These are phyloP conservation scores for Lathyrus oleraceus DNA, from an alignment of 306 rosid genomes.

Conservation along the genomic window DNA sequence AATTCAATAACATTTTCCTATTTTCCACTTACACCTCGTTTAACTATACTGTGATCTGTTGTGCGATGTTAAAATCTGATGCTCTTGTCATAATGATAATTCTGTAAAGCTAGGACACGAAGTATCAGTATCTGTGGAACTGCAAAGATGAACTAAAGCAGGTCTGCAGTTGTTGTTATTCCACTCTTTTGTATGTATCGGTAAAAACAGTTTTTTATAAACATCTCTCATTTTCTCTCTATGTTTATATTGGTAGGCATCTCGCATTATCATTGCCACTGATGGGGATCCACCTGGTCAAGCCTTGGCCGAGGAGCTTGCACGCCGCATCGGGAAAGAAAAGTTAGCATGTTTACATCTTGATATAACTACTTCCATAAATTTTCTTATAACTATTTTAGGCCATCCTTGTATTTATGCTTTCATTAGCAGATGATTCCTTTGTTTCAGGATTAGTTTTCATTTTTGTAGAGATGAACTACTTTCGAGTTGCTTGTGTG, in stretches of 20 bases:
- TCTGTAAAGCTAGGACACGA: conserved; percentile 85
- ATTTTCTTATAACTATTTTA: conserved; percentile 18
- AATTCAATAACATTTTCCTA: neutral
- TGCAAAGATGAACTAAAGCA: conserved; percentile 71
- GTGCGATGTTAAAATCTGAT: conserved; percentile 45
- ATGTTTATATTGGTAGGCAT: conserved; percentile 60
- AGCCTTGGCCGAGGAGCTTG: conserved; percentile 98
- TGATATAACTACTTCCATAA: conserved; percentile 18
- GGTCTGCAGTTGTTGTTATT: conserved; percentile 50
- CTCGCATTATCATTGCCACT: conserved; percentile 88
- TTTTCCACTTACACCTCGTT: conserved; percentile 16
- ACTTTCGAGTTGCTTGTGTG: conserved; percentile 4
- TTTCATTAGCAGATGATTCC: conserved; percentile 1
- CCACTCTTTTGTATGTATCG: conserved; percentile 24
- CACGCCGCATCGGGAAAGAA: conserved; percentile 94
- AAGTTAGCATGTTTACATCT: conserved; percentile 50
- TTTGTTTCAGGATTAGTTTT: conserved; percentile 6
- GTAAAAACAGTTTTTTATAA: conserved; percentile 5
- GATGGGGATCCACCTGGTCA: conserved; percentile 97
- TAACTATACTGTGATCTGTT: conserved; percentile 13
- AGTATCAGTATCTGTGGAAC: conserved; percentile 95
- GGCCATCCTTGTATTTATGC: conserved; percentile 1
- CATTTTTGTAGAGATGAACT: conserved; percentile 10
- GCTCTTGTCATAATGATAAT: conserved; percentile 51
- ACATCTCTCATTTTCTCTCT: conserved; percentile 21